phyloP scores from a whole-genome alignment of 225 moss, liverwort and hornwort genomes.

The Polytrichum formosum region DNA sequence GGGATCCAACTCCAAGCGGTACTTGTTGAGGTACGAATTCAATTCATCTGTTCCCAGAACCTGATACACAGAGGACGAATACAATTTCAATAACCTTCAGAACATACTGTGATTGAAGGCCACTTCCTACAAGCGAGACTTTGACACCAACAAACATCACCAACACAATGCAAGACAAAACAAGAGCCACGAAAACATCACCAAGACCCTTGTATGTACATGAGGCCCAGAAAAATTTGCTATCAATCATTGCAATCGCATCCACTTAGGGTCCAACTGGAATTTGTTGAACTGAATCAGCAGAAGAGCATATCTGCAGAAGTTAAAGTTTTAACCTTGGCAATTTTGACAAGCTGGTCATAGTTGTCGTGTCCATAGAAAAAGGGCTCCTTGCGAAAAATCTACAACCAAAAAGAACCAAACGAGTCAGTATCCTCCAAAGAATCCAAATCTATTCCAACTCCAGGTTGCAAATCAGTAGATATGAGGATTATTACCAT shows the following conservation, averaged over 20 bases:
- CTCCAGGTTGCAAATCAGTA: not conserved
- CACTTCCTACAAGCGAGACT: too few species aligned
- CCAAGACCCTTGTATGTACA: too few species aligned
- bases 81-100: not conserved
- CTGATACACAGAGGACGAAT: slow-evolving; percentile 14
- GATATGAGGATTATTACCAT: slow-evolving; percentile 38
- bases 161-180: not conserved
- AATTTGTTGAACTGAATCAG: too few species aligned
- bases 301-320: too few species aligned
- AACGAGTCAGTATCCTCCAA: too few species aligned
- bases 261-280: too few species aligned
- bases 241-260: too few species aligned
- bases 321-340: slow-evolving; percentile 18
- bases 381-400: slow-evolving; percentile 47
- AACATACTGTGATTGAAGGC: too few species aligned
- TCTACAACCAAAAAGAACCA: slow-evolving; percentile 10
- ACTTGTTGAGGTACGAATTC: slow-evolving; percentile 72
- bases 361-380: slow-evolving; percentile 52
- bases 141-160: too few species aligned
- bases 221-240: too few species aligned
- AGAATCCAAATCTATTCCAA: too few species aligned
- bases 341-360: slow-evolving; percentile 49
- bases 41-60: slow-evolving; percentile 78
- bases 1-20: slow-evolving; percentile 75
- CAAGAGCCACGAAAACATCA: not conserved